These are phyloP conservation scores for Pseudogymnoascus sp. DNA, from an alignment of 2,329 filamentous ascomycete genomes.

Conservation along the genomic window DNA sequence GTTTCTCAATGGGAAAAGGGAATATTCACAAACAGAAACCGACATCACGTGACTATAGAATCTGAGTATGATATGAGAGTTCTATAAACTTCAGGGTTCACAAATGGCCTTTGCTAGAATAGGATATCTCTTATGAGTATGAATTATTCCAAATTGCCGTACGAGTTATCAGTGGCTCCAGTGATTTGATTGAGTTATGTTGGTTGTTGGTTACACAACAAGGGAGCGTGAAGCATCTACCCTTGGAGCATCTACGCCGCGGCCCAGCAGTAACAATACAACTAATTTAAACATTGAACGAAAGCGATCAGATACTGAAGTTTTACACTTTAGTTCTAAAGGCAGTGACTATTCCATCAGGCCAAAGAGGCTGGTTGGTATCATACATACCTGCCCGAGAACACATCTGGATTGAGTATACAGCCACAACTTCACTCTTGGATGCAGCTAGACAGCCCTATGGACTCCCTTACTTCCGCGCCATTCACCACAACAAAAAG, in stretches of 20 bases:
- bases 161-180: neutral
- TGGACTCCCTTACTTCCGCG: neutral
- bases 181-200: neutral
- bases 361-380: neutral
- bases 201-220: neutral
- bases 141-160: neutral
- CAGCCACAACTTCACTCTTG: neutral
- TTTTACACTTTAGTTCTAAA: no score
- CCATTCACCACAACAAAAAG: neutral
- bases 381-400: neutral
- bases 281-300: neutral
- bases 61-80: neutral
- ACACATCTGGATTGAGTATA: neutral
- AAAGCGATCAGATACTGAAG: neutral
- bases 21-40: neutral
- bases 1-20: neutral
- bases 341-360: neutral
- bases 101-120: neutral
- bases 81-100: neutral
- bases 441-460: neutral
- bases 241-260: neutral
- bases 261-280: neutral
- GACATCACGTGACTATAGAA: neutral
- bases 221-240: neutral
- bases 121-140: neutral